Base-by-base conservation (phyloP, 148 eudicot species). In the Agrostemma githago region DNA sequence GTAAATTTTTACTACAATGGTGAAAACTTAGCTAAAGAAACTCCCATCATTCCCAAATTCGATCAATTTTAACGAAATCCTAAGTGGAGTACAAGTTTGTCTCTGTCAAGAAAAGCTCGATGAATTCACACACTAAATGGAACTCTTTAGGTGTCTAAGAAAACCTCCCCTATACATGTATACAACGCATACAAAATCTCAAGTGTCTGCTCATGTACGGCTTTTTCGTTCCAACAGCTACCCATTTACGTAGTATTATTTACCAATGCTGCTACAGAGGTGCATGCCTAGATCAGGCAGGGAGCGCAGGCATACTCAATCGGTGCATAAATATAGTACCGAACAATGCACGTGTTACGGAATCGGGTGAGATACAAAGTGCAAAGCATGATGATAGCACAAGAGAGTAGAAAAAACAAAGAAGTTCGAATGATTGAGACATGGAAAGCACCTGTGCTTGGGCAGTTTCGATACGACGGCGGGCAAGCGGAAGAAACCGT, bases 401-500 rank as follows among this genome's bases (percentile, higher is more conserved):
- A 14, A 5, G 37, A 19, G 5, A 42, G 19, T 8, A 10, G 10
- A 59, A 48, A 40, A 16, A 60, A 70, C 43, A 11, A 11, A 15
- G 17, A 9, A 61, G 5, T 17, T 51, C 34, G 16, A n/a, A 34
- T 42, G 19, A 37, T 54, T 37, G 41, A 40, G 41, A 5, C 34
- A 26, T 39, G 9, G 14, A 12, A 11, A 17, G 61, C 54, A 88
- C 99, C 88, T 92, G 99, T 0, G 97, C 99, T 80, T 95, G 99
- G 72, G 99, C 97, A 38, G 99, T 95, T 83, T 95, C 99, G 38
- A 95, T 90, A 3, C 99, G 94, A 68, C 99, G 97, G 77, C 99
- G 79, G 0, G 99, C 99, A 72, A 95, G 96, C 3, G 99, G 99
- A 77, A 92, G 99, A 82, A 95, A 95, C 16, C 99, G 85, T 83